Evolutionary conservation across 2,329 filamentous ascomycete species (phyloP), one percentile per base, ranked within the genome.

Genomic region (Phoma sp.): DNA sequence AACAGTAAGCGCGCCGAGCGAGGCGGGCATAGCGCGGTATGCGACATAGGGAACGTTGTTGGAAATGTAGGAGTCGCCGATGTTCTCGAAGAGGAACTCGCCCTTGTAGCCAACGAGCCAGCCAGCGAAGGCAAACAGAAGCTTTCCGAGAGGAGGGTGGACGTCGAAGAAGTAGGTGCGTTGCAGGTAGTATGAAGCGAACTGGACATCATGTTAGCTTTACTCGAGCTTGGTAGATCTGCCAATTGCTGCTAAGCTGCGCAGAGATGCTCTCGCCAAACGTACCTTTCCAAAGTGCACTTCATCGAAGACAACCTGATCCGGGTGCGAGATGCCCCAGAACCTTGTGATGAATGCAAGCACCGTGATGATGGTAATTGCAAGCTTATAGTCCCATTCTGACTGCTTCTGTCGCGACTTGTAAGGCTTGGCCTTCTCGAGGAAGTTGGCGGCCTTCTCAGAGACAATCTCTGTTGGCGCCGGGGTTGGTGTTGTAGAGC

Each of bases 81-180:
- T 99, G 80, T 98, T 99, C 67, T 99, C 95, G 78, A 99, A 99
- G 73, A 96, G 87, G 80, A 98, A 99, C 73, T 93, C 88, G 65
- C 95, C 95, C 79, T 98, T 91, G 76, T 96, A 99, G 71, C 95
- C 95, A 47, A 98, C 91, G 48, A 98, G 84, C 95, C 95, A 99
- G 74, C 95, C 95, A 79, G 96, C 92, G 62, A 97, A 86, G 65
- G 93, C 95, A 74, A 98, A 98, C 43, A 99, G 87, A 56, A 99
- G 92, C 83, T 99, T 99, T 77, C 91, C 95, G 68, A 99, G 96
- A 14, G 95, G 95, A 65, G 95, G 95, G 77, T 99, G 95, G 49
- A 99, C 95, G 80, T 99, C 95, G 87, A 99, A 99, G 84, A 99
- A 99, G 82, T 98, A 99, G 59, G 92, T 97, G 69, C 92, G 89